Conservation (phyloP, 2,329 filamentous ascomycete genomes). For the Aspergillus quadrilineatus region DNA sequence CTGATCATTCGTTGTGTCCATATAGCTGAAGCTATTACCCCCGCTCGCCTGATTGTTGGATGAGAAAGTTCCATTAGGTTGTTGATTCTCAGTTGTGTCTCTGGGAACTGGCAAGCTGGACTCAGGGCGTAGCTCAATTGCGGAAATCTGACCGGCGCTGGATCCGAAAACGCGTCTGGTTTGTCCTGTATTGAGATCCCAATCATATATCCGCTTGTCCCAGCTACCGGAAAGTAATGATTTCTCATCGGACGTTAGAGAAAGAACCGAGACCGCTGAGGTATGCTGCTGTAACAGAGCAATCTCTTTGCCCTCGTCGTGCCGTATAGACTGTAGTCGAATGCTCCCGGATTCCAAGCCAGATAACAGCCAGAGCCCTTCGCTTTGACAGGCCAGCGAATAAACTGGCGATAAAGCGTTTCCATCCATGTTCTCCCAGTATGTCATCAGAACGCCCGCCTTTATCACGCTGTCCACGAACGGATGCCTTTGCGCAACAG, state of each 20-base stretch:
- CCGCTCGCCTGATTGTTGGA: slow-evolving; percentile 69
- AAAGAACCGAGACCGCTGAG: slow-evolving; percentile 86
- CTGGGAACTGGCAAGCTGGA: slow-evolving; percentile 73
- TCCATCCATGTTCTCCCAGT: slow-evolving; percentile 97
- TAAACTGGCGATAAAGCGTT: slow-evolving; percentile 80
- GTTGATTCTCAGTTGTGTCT: slow-evolving; percentile 57
- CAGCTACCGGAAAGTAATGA: slow-evolving; percentile 89
- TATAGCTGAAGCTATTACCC: slow-evolving; percentile 54
- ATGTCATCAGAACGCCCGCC: slow-evolving; percentile 88
- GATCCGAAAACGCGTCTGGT: slow-evolving; percentile 73
- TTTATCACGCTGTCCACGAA: slow-evolving; percentile 98
- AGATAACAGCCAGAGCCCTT: slow-evolving; percentile 87
- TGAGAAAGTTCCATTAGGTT: slow-evolving; percentile 66
- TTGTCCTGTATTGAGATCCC: slow-evolving; percentile 87
- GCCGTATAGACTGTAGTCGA: slow-evolving; percentile 87
- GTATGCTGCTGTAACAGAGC: slow-evolving; percentile 77
- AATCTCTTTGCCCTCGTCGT: slow-evolving; percentile 92
- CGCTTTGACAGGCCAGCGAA: slow-evolving; percentile 84
- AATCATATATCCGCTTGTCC: slow-evolving; percentile 93
- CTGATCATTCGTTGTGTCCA: slow-evolving; percentile 39
- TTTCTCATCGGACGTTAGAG: slow-evolving; percentile 77
- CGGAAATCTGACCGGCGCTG: slow-evolving; percentile 78
- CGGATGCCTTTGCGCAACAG: slow-evolving; percentile 91
- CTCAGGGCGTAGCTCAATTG: slow-evolving; percentile 79
- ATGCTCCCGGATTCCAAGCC: slow-evolving; percentile 89